These are phyloP conservation scores for Hippophae gyantsensis DNA, from an alignment of 306 rosid genomes.

Conservation along the genomic window DNA sequence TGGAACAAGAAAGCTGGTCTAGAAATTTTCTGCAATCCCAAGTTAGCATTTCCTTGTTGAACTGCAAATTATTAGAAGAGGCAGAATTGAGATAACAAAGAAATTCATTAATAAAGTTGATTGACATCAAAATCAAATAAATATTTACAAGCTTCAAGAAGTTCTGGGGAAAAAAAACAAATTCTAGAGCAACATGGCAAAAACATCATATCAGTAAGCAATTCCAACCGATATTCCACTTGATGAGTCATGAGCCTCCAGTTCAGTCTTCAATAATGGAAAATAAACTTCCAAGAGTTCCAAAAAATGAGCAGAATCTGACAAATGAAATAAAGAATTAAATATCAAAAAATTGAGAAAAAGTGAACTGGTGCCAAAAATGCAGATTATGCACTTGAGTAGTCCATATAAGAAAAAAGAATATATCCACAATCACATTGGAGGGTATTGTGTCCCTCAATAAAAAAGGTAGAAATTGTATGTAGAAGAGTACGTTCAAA, in stretches of 20 bases:
- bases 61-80: slow-evolving; percentile 37
- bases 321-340: slow-evolving; percentile 12
- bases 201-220: slow-evolving; percentile 2
- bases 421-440: no score
- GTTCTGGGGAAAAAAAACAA: neutral
- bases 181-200: slow-evolving; percentile 1
- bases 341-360: slow-evolving; percentile 5
- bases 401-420: no score
- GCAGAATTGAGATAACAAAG: slow-evolving; percentile 2
- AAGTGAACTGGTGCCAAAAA: neutral
- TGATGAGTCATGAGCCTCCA: slow-evolving; percentile 42
- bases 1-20: slow-evolving; percentile 32
- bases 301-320: slow-evolving; percentile 33
- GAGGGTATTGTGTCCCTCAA: no score
- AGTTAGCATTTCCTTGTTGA: slow-evolving; percentile 41
- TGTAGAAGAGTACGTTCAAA: no score
- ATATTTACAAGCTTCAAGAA: neutral
- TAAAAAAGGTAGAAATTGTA: no score
- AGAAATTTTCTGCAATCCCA: slow-evolving; percentile 65
- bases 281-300: slow-evolving; percentile 38
- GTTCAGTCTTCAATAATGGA: slow-evolving; percentile 62
- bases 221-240: slow-evolving; percentile 30
- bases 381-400: no score
- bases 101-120: slow-evolving; percentile 7
- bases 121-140: neutral